Evolutionary conservation across 306 rosid species (phyloP).

Genomic region (Mimosa bimucronata): DNA sequence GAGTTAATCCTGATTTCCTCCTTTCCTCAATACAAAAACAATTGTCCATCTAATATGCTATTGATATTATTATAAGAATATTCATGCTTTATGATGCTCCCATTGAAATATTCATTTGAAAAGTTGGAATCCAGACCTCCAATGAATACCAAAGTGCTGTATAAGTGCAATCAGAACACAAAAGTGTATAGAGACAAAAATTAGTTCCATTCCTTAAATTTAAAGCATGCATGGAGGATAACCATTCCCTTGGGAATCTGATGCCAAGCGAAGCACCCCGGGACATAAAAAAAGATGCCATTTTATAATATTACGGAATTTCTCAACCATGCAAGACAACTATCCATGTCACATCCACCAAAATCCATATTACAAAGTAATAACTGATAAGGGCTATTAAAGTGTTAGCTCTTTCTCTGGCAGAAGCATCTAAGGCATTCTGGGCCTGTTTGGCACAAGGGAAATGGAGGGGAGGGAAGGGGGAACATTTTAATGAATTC

Average conservation of each 20-base stretch:
- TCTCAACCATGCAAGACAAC: slow-evolving; percentile 27
- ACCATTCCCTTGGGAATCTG: slow-evolving; percentile 3
- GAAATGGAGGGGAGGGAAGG: too few relatives aligned
- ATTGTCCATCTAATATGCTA: neutral
- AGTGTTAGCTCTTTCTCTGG: neutral
- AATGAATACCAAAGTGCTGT: neutral
- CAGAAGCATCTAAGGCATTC: neutral
- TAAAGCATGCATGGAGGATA: slow-evolving; percentile 1
- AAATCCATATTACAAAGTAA: neutral
- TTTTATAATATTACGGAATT: slow-evolving; percentile 11
- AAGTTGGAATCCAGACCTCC: neutral
- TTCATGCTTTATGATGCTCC: slow-evolving; percentile 10
- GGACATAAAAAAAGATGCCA: slow-evolving; percentile 26
- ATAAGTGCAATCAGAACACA: slow-evolving; percentile 23
- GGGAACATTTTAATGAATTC: too few relatives aligned
- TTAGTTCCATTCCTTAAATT: slow-evolving; percentile 18
- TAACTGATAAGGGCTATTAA: neutral
- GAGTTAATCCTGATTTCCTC: neutral
- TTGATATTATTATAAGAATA: neutral
- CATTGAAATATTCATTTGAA: slow-evolving; percentile 17
- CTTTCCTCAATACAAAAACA: slow-evolving; percentile 3
- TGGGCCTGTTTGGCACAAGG: too few relatives aligned
- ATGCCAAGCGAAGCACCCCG: too few relatives aligned
- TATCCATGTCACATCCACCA: neutral
- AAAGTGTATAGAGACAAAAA: slow-evolving; percentile 19